A percentile compares a stretch with the other conserved stretches of the same genome.
Evolutionary conservation across 2,329 filamentous ascomycete species (phyloP).

Genomic region (Amylocarpus encephaloides): DNA sequence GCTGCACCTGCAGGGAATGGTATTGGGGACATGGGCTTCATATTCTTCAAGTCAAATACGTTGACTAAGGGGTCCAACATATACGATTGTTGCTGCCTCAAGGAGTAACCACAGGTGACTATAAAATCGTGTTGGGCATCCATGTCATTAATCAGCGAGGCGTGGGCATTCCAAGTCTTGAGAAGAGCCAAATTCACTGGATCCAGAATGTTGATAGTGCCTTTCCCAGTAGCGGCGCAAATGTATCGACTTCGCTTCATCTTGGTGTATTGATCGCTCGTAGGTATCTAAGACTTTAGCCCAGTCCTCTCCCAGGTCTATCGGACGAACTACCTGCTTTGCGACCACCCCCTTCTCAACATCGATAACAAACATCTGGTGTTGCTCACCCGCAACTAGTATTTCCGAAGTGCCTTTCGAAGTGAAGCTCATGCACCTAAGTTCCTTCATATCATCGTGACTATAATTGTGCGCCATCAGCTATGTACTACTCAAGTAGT

Average conservation of each 20-base stretch:
- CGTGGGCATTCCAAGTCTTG: slow-evolving; percentile 87
- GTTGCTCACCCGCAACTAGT: slow-evolving; percentile 79
- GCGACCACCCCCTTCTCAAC: slow-evolving; percentile 64
- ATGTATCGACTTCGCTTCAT: slow-evolving; percentile 91
- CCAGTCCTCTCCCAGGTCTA: neutral
- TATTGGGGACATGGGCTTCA: slow-evolving; percentile 81
- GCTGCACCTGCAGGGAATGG: slow-evolving; percentile 89
- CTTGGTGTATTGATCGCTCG: slow-evolving; percentile 74
- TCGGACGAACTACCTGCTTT: slow-evolving; percentile 47
- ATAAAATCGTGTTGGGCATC: slow-evolving; percentile 93
- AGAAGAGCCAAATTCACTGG: slow-evolving; percentile 69
- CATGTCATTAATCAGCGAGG: slow-evolving; percentile 88
- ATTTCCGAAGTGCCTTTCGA: slow-evolving; percentile 79
- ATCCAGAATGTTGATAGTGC: slow-evolving; percentile 81
- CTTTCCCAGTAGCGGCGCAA: slow-evolving; percentile 79
- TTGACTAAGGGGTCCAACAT: slow-evolving; percentile 92
- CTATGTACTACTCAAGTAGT: neutral
- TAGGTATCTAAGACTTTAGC: slow-evolving; percentile 50
- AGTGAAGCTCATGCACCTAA: slow-evolving; percentile 93
- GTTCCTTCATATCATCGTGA: slow-evolving; percentile 71
- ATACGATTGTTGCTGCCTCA: slow-evolving; percentile 69
- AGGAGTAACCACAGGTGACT: slow-evolving; percentile 89
- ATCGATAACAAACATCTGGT: slow-evolving; percentile 73
- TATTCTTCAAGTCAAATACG: slow-evolving; percentile 89
- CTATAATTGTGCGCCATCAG: slow-evolving; percentile 36